Base-by-base conservation (phyloP, 768 basidiomycete species). In the Leccinum ochraceum region DNA sequence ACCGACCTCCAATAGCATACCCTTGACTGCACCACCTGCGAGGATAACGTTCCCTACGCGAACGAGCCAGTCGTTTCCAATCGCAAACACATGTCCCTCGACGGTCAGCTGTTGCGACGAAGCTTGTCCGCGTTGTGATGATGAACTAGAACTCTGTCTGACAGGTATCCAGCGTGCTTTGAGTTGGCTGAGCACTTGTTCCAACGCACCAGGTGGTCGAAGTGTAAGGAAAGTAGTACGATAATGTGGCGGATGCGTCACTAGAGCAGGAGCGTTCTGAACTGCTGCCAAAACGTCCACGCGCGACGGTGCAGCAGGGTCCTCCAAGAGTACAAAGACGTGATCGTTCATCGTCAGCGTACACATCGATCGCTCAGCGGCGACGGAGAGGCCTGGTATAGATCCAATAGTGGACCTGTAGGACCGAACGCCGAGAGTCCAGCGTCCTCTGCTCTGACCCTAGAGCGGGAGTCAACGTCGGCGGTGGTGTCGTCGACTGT, bases 61-160 rank as follows among this genome's bases (percentile, higher is more conserved):
- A 9, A 94, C 87, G 17, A 92, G 74, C 89, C 92, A 94, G 70
- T 94, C 91, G 37, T 77, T 87, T 1, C 91, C 91, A 56, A 94
- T 90, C 17, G 84, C 74, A 69, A 86, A 92, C n/a, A 89, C 79
- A 56, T 81, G 75, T 0, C 90, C 91, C 56, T 93, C 91, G 32
- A 94, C 83, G 17, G 76, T 74, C n/a, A 92, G 72, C 63, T 92
- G 90, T 51, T 86, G 84, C 53, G 83, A 82, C 28, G 75, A 73
- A 54, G 81, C 64, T 67, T 84, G 83, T 17, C 77, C 76, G 66
- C 81, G 76, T 65, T 83, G 82, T 51, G 76, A 61, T 6, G 69
- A 69, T 39, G 68, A 67, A 11, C 72, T 62, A 7, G 71, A 74
- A 26, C 78, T 68, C 69, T 86, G 88, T 66, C 86, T 81, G 20